Evolutionary conservation across 2,329 filamentous ascomycete species (phyloP).

Genomic region (Aspergillus texensis): DNA sequence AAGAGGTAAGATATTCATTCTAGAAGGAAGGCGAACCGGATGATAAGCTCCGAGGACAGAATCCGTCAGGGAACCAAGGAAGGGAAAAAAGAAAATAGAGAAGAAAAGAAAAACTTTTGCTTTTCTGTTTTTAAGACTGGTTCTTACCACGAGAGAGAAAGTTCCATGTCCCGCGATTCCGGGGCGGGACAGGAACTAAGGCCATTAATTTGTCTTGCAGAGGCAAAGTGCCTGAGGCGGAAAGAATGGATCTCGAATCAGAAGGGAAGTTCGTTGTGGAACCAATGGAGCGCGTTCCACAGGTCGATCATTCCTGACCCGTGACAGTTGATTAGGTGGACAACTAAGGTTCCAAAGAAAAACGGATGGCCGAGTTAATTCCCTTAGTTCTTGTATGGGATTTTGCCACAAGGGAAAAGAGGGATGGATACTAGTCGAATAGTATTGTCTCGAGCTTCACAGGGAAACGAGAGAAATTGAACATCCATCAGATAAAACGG

Average conservation of each 20-base stretch:
- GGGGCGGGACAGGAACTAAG: not conserved
- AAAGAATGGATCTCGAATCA: constrained; percentile 14
- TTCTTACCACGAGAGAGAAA: not conserved
- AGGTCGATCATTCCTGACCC: constrained; percentile 15
- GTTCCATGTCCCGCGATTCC: not conserved
- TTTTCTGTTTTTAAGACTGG: not conserved
- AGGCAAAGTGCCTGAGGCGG: constrained; percentile 9
- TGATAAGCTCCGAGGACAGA: constrained; percentile 4
- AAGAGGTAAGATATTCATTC: not conserved
- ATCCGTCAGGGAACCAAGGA: not conserved
- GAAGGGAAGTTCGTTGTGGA: not conserved
- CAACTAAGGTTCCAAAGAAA: not conserved
- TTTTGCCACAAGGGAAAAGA: constrained; percentile 9
- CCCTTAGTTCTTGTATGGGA: constrained; percentile 2
- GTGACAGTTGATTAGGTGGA: constrained; percentile 5
- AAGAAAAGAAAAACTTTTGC: not conserved
- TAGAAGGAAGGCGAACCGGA: constrained; percentile 16
- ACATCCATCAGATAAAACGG: not conserved
- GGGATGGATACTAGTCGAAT: not conserved
- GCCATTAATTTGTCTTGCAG: not conserved
- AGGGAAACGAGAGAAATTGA: not conserved
- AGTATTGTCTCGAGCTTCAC: not conserved
- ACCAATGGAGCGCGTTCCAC: constrained; percentile 14
- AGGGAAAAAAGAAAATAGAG: not conserved
- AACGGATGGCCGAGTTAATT: not conserved